Conservation (phyloP, 768 basidiomycete species). For the Trametes gibbosa region DNA sequence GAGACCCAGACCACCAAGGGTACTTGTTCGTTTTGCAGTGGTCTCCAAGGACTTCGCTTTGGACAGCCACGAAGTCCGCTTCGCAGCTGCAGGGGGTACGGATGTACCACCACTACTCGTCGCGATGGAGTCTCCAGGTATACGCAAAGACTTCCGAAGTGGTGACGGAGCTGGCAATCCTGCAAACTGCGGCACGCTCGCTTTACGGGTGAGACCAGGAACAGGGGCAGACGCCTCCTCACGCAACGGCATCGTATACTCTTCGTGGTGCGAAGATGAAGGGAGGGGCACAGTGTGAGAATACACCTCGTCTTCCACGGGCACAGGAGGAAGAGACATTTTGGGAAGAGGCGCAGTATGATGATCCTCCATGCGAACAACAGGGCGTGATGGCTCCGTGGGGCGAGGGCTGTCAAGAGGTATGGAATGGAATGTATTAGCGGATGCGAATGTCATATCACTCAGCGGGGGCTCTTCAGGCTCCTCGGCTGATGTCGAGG, state of each 20-base stretch:
- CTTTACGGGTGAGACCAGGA: conserved; percentile 35
- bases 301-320: conserved; percentile 9
- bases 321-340: conserved; percentile 10
- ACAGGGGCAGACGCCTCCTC: conserved; percentile 29
- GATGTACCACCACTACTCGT: conserved; percentile 32
- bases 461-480: conserved; percentile 22
- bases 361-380: conserved; percentile 1
- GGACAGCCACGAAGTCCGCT: conserved; percentile 78
- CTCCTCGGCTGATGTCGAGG: neutral
- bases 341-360: conserved; percentile 23
- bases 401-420: conserved; percentile 36
- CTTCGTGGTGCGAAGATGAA: conserved; percentile 9
- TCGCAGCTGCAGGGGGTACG: conserved; percentile 39
- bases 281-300: conserved; percentile 15
- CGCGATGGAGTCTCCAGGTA: conserved; percentile 45
- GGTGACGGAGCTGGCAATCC: conserved; percentile 67
- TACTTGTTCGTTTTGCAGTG: conserved; percentile 15
- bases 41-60: conserved; percentile 57
- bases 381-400: neutral
- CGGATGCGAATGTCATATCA: conserved; percentile 30
- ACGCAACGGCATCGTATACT: conserved; percentile 36
- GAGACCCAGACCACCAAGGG: conserved; percentile 4
- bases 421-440: conserved; percentile 38
- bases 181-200: conserved; percentile 48
- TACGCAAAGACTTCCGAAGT: conserved; percentile 63